Evolutionary conservation across 2,329 filamentous ascomycete species (phyloP), one percentile per base, ranked within the genome.

Genomic region (Cordyceps sp.): DNA sequence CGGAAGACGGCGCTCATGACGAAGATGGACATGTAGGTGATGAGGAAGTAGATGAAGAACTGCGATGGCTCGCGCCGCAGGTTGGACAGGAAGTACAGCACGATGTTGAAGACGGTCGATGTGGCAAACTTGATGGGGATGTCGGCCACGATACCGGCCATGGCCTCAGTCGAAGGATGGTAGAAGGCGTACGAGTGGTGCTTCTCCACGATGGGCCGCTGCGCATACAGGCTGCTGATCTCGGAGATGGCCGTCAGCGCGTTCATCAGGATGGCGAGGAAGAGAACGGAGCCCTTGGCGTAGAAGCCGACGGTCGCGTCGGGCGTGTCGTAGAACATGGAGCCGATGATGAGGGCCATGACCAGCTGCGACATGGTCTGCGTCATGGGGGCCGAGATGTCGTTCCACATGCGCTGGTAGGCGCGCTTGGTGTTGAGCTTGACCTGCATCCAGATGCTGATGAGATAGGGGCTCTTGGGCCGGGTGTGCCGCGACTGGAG

Each of bases 1-100:
- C 80, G 64, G 59, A 88, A 88, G 26, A 84, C 60, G 52, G 77
- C 80, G 24, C 69, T 77, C 76, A 86, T 85, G 40, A 73, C 66
- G 41, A 88, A 62, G 0, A 73, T 82, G 1, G 68, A 62, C 13
- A 73, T 53, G 47, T 79, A 81, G 0, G 69, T 74, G 41, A 85
- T 64, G 14, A 90, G 56, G 38, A 79, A 66, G 57, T 77, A 90
- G 39, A 83, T 62, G 55, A 90, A 90, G 59, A 86, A 90, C 1
- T 70, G 58, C 1, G 65, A 70, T 0, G 79, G 59, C 31, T 71
- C 66, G 19, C 77, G 64, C 2, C 60, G 50, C 3, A 73, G 52
- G 1, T 58, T 59, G 1, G 62, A 48, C 43, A 75, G 45, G 42
- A 74, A 76, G 48, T 76, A 76, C 3, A 74, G 46, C 12, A 68